A percentile compares a stretch with the other conserved stretches of the same genome.
Evolutionary conservation across 176 grass and related monocot genomes (phyloP).

Genomic region (Rhynchospora tenuis): DNA sequence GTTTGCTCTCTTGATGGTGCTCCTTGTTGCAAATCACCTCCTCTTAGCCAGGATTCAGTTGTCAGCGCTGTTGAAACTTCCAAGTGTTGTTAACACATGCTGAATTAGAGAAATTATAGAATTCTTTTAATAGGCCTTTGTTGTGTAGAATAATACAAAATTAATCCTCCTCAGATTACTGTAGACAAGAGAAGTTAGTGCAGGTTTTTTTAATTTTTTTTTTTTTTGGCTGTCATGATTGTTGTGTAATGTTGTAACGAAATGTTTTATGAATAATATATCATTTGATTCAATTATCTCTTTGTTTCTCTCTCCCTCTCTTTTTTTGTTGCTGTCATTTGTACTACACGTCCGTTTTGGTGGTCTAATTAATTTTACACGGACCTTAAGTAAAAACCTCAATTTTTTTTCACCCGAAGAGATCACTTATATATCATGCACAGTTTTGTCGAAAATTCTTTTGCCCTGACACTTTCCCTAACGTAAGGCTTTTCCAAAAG

Average conservation of each 20-base stretch:
- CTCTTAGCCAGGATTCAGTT: constrained; percentile 79
- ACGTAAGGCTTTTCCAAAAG: too few species aligned
- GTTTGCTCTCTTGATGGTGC: constrained; percentile 36
- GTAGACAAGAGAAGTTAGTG: constrained; percentile 6
- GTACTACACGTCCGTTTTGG: too few species aligned
- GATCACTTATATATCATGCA: too few species aligned
- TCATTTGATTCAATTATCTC: background rate
- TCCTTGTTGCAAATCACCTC: constrained; percentile 43
- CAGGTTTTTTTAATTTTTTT: background rate
- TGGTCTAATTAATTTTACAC: too few species aligned
- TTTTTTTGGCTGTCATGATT: background rate
- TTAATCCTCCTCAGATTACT: background rate
- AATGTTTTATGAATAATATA: background rate
- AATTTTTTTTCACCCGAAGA: too few species aligned
- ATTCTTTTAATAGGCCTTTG: background rate
- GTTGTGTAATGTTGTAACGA: background rate
- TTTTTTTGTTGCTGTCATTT: background rate
- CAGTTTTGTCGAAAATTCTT: too few species aligned
- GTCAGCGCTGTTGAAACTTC: constrained; percentile 32
- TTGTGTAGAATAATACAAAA: constrained; percentile 10
- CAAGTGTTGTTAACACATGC: constrained; percentile 28
- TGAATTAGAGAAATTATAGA: constrained; percentile 9
- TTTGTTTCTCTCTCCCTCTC: background rate
- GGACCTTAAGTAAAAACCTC: too few species aligned
- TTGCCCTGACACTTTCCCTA: too few species aligned